A percentile compares a stretch with the other conserved stretches of the same genome.
phyloP scores from a whole-genome alignment of 208 protist genomes.

The Acanthamoeba divionensis region DNA sequence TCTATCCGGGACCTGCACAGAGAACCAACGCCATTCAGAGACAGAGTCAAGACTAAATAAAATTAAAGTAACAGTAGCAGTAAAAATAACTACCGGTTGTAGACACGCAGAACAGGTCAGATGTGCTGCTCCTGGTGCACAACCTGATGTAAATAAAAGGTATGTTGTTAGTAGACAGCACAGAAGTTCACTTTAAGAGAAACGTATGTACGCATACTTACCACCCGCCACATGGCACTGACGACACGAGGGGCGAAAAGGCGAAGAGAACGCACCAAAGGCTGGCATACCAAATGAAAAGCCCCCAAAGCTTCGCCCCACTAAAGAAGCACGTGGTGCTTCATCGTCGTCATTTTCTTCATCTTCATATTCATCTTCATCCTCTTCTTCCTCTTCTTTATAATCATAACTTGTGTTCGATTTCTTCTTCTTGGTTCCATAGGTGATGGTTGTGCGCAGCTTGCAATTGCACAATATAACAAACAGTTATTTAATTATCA shows the following conservation, averaged over 20 bases:
- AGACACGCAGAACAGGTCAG: background rate
- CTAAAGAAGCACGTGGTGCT: background rate
- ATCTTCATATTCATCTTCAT: slow-evolving; percentile 43
- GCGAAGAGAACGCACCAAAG: background rate
- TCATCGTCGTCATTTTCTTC: slow-evolving; percentile 47
- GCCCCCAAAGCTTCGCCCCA: too few species aligned
- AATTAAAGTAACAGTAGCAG: background rate
- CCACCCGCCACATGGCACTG: background rate
- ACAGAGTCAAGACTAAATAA: background rate
- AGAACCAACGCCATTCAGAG: background rate
- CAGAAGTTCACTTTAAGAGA: background rate
- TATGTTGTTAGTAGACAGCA: background rate
- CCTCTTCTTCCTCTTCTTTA: background rate
- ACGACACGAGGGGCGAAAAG: background rate
- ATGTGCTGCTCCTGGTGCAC: background rate
- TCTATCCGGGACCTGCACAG: background rate
- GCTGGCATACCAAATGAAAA: too few species aligned
- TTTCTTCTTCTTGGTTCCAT: background rate
- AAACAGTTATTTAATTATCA: background rate
- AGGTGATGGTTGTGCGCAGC: background rate
- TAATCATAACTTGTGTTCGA: background rate
- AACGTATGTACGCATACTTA: background rate
- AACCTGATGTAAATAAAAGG: background rate
- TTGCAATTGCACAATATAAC: background rate
- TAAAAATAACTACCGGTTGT: background rate